phyloP scores from a whole-genome alignment of 345 rosid genomes.

The Lumnitzera racemosa region DNA sequence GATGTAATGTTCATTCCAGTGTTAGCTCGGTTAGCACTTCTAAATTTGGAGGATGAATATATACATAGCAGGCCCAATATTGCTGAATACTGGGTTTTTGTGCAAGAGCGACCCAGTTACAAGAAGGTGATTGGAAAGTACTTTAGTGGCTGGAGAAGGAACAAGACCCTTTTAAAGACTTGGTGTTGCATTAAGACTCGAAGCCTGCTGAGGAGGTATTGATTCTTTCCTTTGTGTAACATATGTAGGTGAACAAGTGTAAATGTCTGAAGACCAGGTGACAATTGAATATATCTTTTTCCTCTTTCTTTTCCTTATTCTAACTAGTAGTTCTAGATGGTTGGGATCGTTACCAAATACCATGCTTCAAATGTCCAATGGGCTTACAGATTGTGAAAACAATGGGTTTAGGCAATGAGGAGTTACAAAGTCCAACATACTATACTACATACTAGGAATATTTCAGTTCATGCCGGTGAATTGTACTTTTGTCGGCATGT shows the following conservation, averaged over 20 bases:
- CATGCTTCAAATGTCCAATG: too few species aligned
- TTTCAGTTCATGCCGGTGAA: too few species aligned
- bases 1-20: conserved; percentile 72
- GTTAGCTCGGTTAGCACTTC: conserved; percentile 51
- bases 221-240: conserved; percentile 1
- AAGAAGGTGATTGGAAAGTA: conserved; percentile 65
- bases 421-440: too few species aligned
- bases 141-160: conserved; percentile 30
- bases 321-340: too few species aligned
- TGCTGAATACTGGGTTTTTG: conserved; percentile 59
- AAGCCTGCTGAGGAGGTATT: conserved; percentile 54
- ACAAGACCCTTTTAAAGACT: conserved; percentile 53
- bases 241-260: neutral
- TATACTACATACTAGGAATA: too few species aligned
- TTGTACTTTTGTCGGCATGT: too few species aligned
- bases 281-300: too few species aligned
- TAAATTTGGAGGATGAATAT: conserved; percentile 66
- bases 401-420: too few species aligned
- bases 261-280: neutral
- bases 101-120: conserved; percentile 65
- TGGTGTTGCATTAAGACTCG: conserved; percentile 62
- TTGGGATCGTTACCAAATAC: too few species aligned
- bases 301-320: too few species aligned
- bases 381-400: too few species aligned
- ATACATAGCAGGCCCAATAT: conserved; percentile 56